Conservation (phyloP, 164 flowering plant genomes). For the Liriodendron chinense region DNA sequence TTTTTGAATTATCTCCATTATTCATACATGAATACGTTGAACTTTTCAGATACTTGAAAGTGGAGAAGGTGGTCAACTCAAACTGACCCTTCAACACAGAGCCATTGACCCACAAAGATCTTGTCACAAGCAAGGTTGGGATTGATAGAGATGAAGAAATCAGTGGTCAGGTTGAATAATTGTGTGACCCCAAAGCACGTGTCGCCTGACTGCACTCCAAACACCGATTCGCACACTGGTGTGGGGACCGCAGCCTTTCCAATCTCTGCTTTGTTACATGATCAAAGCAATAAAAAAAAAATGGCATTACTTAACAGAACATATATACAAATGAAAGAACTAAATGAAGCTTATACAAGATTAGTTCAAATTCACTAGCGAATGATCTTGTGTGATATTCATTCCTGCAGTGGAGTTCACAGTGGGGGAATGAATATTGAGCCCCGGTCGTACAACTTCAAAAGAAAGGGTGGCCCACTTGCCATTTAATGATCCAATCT, state of each 20-base stretch:
- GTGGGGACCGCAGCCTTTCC: not conserved
- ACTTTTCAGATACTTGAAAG: not conserved
- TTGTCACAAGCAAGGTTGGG: slow-evolving; percentile 21
- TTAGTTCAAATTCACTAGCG: not conserved
- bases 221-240: slow-evolving; percentile 1
- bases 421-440: not conserved
- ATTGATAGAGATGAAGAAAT: slow-evolving; percentile 12
- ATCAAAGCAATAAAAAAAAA: not conserved
- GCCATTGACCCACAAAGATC: slow-evolving; percentile 26
- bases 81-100: slow-evolving; percentile 14
- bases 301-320: not conserved
- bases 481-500: too few species aligned
- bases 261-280: not conserved
- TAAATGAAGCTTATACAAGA: not conserved
- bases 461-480: not conserved
- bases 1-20: not conserved
- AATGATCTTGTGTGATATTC: not conserved
- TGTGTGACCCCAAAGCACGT: slow-evolving; percentile 17
- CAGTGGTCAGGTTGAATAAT: slow-evolving; percentile 17
- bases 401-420: not conserved
- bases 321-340: not conserved
- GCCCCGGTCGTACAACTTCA: not conserved
- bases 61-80: not conserved
- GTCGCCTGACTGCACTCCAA: slow-evolving; percentile 16
- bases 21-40: not conserved